phyloP scores from a whole-genome alignment of 306 rosid species.

The Begonia fuchsioides region DNA sequence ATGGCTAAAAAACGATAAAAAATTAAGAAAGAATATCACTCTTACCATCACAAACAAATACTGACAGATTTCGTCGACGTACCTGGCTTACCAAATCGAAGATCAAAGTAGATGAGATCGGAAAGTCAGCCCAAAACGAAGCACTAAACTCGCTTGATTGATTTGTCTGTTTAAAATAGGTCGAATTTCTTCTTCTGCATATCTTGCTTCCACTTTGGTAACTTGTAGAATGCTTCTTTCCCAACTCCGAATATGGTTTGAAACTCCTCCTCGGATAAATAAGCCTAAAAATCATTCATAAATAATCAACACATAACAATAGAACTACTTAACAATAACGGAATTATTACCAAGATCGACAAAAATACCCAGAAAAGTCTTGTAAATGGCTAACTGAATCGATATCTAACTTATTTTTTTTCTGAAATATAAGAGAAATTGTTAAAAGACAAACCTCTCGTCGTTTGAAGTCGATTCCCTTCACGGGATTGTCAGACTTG shows the following conservation, averaged over 20 bases:
- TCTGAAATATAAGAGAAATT: too few relatives aligned
- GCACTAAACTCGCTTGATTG: conserved; percentile 6
- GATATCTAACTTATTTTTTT: too few relatives aligned
- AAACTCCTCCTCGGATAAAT: conserved; percentile 78
- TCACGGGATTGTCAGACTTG: conserved; percentile 59
- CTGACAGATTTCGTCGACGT: conserved; percentile 7
- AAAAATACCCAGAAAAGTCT: too few relatives aligned
- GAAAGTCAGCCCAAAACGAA: conserved; percentile 22
- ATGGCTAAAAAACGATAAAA: conserved; percentile 8
- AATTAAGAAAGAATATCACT: conserved; percentile 34
- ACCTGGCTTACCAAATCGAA: conserved; percentile 26
- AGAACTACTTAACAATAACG: too few relatives aligned
- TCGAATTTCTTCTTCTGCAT: conserved; percentile 84
- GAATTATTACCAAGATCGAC: too few relatives aligned
- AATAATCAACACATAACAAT: too few relatives aligned
- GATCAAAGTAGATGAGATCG: conserved; percentile 29
- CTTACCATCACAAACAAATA: conserved; percentile 55
- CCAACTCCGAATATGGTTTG: conserved; percentile 43
- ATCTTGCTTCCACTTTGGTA: conserved; percentile 98
- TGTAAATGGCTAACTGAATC: too few relatives aligned
- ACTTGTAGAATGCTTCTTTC: conserved; percentile 74
- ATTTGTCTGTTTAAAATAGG: conserved; percentile 38
- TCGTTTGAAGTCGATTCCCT: conserved; percentile 78
- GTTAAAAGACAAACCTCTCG: conserved; percentile 57
- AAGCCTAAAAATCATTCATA: conserved; percentile 32